A percentile compares a stretch with the other conserved stretches of the same genome.
Conservation (phyloP, 352 stramenopile genomes). For the Phytophthora citrophthora region DNA sequence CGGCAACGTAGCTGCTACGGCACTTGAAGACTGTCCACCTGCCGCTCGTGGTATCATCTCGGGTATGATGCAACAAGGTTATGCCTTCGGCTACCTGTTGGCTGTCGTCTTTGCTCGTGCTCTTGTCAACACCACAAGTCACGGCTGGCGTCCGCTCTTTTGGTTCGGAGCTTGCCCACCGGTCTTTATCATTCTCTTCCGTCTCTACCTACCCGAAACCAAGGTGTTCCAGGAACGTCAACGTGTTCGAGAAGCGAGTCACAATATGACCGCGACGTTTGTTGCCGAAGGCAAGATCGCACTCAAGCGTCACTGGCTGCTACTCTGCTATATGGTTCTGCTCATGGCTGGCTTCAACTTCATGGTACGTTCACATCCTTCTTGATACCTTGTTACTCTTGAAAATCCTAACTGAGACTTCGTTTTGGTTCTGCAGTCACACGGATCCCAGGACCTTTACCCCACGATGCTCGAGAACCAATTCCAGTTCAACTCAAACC, state of each 20-base stretch:
- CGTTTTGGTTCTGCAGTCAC: slow-evolving; percentile 26
- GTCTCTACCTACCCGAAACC: slow-evolving; percentile 45
- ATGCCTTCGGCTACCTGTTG: slow-evolving; percentile 52
- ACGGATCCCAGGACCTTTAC: slow-evolving; percentile 60
- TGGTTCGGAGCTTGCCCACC: slow-evolving; percentile 61
- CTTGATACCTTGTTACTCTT: not conserved
- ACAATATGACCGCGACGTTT: slow-evolving; percentile 44
- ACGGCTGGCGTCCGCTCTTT: slow-evolving; percentile 54
- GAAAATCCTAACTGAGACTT: slow-evolving; percentile 2
- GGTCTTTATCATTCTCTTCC: slow-evolving; percentile 52
- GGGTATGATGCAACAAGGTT: slow-evolving; percentile 62
- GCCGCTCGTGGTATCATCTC: slow-evolving; percentile 56
- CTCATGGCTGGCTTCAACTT: slow-evolving; percentile 62
- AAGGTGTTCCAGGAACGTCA: slow-evolving; percentile 51
- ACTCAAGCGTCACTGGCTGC: slow-evolving; percentile 49
- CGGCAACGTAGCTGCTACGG: slow-evolving; percentile 51
- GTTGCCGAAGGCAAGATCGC: slow-evolving; percentile 51
- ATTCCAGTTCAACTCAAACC: slow-evolving; percentile 47
- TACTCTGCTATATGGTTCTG: slow-evolving; percentile 52
- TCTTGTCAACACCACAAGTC: slow-evolving; percentile 49
- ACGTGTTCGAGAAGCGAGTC: slow-evolving; percentile 34
- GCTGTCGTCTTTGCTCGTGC: slow-evolving; percentile 44
- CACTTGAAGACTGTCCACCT: slow-evolving; percentile 49
- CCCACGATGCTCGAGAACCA: slow-evolving; percentile 62
- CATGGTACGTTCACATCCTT: slow-evolving; percentile 31